These are phyloP conservation scores for Penicillium concentricum DNA, from an alignment of 2,329 filamentous ascomycete species.

Conservation along the genomic window DNA sequence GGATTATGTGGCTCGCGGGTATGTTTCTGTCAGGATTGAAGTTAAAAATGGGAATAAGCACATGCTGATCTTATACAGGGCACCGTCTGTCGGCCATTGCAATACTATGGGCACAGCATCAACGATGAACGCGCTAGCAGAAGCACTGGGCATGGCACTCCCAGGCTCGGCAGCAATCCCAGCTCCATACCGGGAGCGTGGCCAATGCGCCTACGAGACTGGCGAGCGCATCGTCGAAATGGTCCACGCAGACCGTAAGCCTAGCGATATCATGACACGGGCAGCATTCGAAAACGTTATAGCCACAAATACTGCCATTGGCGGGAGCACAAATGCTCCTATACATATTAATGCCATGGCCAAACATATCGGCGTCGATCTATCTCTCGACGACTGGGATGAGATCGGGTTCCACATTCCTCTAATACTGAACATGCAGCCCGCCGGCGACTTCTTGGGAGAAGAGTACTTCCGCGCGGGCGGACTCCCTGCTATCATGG, in stretches of 20 bases:
- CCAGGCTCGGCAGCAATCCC: neutral
- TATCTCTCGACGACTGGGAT: neutral
- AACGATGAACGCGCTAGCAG: neutral
- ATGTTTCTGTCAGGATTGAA: neutral
- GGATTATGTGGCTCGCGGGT: neutral
- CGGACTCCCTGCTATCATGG: neutral
- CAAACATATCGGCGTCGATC: neutral
- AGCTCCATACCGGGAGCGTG: neutral
- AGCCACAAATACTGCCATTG: neutral
- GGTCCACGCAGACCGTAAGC: neutral
- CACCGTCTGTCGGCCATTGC: neutral
- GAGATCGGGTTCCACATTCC: neutral
- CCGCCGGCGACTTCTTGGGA: neutral
- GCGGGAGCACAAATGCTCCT: neutral
- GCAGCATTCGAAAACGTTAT: neutral
- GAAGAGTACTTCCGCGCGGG: neutral
- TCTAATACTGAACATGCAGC: neutral
- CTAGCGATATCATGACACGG: neutral
- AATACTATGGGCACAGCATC: neutral
- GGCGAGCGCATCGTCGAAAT: neutral
- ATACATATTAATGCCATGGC: neutral
- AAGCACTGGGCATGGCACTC: neutral
- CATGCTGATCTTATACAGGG: neutral
- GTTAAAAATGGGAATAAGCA: neutral
- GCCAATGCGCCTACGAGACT: neutral